These are phyloP conservation scores for Talaromyces sp. DNA, from an alignment of 2,329 filamentous ascomycete species.

Conservation along the genomic window DNA sequence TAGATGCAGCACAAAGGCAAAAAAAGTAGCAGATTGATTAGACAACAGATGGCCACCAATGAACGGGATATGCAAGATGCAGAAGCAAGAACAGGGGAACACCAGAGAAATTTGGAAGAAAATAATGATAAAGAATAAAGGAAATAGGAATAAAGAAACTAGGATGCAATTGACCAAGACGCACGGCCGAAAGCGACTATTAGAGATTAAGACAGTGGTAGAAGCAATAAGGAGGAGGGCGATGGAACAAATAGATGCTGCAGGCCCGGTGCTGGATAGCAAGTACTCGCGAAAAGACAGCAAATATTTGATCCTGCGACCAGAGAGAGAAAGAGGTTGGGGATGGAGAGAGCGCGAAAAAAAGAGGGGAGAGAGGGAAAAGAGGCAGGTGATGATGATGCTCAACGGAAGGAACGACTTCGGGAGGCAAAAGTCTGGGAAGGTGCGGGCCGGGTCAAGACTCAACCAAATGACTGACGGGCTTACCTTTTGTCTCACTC, in stretches of 20 bases:
- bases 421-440: conserved; percentile 12
- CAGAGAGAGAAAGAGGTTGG: background rate
- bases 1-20: conserved; percentile 17
- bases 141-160: conserved; percentile 21
- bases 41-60: conserved; percentile 17
- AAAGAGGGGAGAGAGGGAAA: background rate
- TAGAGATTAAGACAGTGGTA: conserved; percentile 20
- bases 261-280: background rate
- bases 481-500: background rate
- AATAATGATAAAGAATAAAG: conserved; percentile 22
- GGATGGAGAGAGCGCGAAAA: background rate
- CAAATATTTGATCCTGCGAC: background rate
- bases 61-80: conserved; percentile 19
- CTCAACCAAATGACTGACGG: background rate
- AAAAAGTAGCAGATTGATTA: conserved; percentile 18
- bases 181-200: conserved; percentile 19
- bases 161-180: conserved; percentile 21
- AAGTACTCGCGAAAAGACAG: conserved; percentile 2
- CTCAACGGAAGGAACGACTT: conserved; percentile 3
- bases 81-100: conserved; percentile 2
- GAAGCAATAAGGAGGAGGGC: conserved; percentile 1
- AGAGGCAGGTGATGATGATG: conserved; percentile 8
- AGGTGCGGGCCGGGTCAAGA: background rate
- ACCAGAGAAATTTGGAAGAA: background rate
- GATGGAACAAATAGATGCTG: conserved; percentile 12